Evolutionary conservation across 73 alveolate genomes (phyloP), one percentile per base, ranked within the genome.

Genomic region (Blepharisma stoltei): DNA sequence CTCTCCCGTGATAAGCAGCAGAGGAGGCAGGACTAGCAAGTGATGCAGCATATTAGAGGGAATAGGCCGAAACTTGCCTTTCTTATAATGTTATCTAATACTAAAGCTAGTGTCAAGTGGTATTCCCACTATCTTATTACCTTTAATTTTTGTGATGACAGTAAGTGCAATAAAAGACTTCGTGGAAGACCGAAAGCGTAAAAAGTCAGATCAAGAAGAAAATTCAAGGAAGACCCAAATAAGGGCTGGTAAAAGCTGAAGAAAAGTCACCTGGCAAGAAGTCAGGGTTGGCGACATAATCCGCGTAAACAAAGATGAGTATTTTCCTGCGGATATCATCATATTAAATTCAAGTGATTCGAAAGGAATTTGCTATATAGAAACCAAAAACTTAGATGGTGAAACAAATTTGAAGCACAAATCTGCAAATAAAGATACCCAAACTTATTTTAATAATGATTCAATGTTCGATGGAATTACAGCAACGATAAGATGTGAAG

Each of bases 321-420:
- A 83, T 65, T 93, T 98, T 52, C 99, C 99, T 4, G 97, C 99
- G 6, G 99, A 98, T 81, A 73, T 98, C 85, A 86, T 96, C 9
- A 85, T 97, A 6, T 75, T 98, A 48, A 97, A 93, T 25, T 83
- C 98, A 52, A 88, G 96, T 18, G 88, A 89, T 32, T 95, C 87
- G 6, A 97, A 91, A 9, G 99, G 99, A 37, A 89, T 90, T 32
- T 91, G 98, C 77, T 98, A 88, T 81, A 98, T 97, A 25, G 96
- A 95, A 71, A 97, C 99, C 7, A 60, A 60, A 23, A 60, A 52
- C 37, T 37, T 76, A 65, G 99, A 98, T 89, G 99, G 99, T 0
- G 99, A 98, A 89, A 97, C 97, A 87, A 97, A 96, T 75, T 83
- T 97, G 54, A 98, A 98, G 89, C 91, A 92, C 87, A 95, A 94